Evolutionary conservation across 2,329 filamentous ascomycete species (phyloP).

Genomic region (Ophiostoma australiae): DNA sequence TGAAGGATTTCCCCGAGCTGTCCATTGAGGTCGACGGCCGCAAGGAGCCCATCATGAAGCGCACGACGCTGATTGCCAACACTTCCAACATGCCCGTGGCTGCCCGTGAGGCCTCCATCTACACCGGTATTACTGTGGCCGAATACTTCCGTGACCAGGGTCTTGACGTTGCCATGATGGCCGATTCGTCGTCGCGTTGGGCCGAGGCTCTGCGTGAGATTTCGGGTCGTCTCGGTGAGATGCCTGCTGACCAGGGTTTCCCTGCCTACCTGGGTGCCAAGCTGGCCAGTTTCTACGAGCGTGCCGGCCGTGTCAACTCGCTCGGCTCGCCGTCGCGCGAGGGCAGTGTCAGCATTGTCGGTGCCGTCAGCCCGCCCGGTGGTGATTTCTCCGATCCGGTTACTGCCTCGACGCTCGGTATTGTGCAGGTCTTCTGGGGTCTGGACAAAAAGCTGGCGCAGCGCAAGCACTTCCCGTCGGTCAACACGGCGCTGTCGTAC

Average conservation of each 20-base stretch:
- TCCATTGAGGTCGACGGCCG: constrained; percentile 91
- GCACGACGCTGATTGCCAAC: constrained; percentile 95
- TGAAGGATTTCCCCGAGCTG: constrained; percentile 99
- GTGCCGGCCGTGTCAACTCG: constrained; percentile 79
- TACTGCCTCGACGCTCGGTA: constrained; percentile 86
- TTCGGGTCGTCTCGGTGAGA: constrained; percentile 96
- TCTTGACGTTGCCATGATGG: constrained; percentile 99
- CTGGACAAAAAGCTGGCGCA: constrained; percentile 99
- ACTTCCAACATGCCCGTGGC: constrained; percentile 99
- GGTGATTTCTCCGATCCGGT: constrained; percentile 99
- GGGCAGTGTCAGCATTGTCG: constrained; percentile 95
- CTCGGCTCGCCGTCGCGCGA: constrained; percentile 83
- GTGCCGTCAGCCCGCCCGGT: constrained; percentile 88
- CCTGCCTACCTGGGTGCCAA: constrained; percentile 95
- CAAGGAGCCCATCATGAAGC: constrained; percentile 99
- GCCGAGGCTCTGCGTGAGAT: constrained; percentile 97
- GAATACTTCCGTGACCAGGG: constrained; percentile 98
- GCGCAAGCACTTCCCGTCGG: constrained; percentile 97
- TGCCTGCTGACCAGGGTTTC: constrained; percentile 99
- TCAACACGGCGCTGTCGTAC: constrained; percentile 93
- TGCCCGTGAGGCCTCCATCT: constrained; percentile 96
- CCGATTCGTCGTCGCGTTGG: constrained; percentile 96
- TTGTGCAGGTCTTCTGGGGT: constrained; percentile 99
- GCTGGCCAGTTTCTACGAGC: constrained; percentile 98
- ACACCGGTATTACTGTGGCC: constrained; percentile 89